phyloP scores from a whole-genome alignment of 1,139 yeast species.

The Suhomyces bolitotheri region DNA sequence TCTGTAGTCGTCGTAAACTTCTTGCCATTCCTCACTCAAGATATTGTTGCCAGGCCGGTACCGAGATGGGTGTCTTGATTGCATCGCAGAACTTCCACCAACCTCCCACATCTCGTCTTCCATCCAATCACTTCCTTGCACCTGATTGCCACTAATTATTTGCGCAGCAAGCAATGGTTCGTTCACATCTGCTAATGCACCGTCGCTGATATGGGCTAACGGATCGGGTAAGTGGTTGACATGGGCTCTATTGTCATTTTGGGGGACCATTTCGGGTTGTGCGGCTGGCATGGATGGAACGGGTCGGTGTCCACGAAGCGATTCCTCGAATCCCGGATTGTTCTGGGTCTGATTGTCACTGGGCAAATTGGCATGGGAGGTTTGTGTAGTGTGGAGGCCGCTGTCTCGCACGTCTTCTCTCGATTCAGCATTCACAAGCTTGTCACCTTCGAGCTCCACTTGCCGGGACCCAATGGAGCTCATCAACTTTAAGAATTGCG shows the following conservation, averaged over 20 bases:
- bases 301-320: too few relatives aligned
- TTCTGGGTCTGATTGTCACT: not conserved
- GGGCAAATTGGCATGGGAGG: not conserved
- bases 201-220: slow-evolving; percentile 46
- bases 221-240: slow-evolving; percentile 40
- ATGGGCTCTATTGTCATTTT: slow-evolving; percentile 17
- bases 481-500: slow-evolving; percentile 46
- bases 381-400: slow-evolving; percentile 1
- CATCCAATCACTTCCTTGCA: slow-evolving; percentile 37
- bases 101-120: slow-evolving; percentile 33
- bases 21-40: slow-evolving; percentile 35
- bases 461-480: slow-evolving; percentile 35
- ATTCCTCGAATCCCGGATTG: too few relatives aligned
- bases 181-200: slow-evolving; percentile 30
- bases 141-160: slow-evolving; percentile 46
- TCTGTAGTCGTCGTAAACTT: slow-evolving; percentile 43
- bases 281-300: not conserved
- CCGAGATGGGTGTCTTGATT: slow-evolving; percentile 6
- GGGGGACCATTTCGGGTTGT: not conserved
- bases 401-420: slow-evolving; percentile 21
- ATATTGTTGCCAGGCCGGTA: slow-evolving; percentile 20
- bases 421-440: slow-evolving; percentile 30
- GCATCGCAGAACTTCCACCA: slow-evolving; percentile 12
- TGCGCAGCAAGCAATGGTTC: slow-evolving; percentile 45
- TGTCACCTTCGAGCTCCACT: slow-evolving; percentile 46